Conservation (phyloP, 208 protist genomes). For the Vickermania spadyakhi region DNA sequence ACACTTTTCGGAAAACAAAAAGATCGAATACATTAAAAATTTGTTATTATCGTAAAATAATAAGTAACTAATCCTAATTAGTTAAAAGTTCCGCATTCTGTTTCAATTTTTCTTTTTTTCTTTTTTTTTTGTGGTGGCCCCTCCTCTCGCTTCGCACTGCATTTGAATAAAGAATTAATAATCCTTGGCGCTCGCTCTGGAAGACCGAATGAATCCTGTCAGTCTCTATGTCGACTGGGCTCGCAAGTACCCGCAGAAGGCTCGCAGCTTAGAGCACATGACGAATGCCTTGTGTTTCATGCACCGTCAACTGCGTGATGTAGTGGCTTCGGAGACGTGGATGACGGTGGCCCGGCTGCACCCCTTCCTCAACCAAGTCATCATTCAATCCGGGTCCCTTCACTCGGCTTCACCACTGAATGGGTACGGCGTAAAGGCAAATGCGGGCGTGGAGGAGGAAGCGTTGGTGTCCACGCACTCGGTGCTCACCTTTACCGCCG, state of each 20-base stretch:
- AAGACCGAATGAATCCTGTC: slow-evolving; percentile 17
- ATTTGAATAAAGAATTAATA: too few relatives aligned
- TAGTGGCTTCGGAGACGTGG: slow-evolving; percentile 54
- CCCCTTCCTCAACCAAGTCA: slow-evolving; percentile 35
- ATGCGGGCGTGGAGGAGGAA: neutral
- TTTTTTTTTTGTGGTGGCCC: too few relatives aligned
- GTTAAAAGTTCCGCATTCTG: too few relatives aligned
- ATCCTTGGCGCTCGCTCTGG: too few relatives aligned
- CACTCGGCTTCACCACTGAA: slow-evolving; percentile 4
- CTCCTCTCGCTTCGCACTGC: too few relatives aligned
- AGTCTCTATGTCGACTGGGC: slow-evolving; percentile 64
- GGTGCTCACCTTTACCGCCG: neutral
- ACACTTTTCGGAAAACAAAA: too few relatives aligned
- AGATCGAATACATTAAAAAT: too few relatives aligned
- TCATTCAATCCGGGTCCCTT: slow-evolving; percentile 18
- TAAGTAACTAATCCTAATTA: too few relatives aligned
- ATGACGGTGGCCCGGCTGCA: slow-evolving; percentile 54
- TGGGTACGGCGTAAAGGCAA: neutral
- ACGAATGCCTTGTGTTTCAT: slow-evolving; percentile 50
- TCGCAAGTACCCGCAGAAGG: slow-evolving; percentile 54
- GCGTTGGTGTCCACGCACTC: neutral
- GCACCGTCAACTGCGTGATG: slow-evolving; percentile 40
- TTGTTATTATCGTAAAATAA: too few relatives aligned
- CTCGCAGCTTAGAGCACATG: slow-evolving; percentile 48
- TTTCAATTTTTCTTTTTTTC: too few relatives aligned